These are phyloP conservation scores for Pulveroboletus sp. DNA, from an alignment of 1,284 basidiomycete genomes.

Conservation along the genomic window DNA sequence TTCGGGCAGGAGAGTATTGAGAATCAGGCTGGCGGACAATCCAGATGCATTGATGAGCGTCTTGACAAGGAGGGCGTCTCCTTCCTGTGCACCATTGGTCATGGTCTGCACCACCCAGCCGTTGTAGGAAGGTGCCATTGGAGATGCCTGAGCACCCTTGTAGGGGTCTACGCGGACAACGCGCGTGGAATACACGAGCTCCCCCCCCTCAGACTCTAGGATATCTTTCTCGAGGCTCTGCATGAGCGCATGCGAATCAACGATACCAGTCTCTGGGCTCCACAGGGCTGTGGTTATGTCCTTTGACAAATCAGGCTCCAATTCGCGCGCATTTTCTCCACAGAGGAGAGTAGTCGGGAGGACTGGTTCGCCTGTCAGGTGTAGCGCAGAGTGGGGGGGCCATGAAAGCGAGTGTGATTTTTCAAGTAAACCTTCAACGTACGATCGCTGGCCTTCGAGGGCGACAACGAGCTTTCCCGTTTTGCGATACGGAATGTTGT, in stretches of 20 bases:
- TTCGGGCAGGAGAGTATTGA: conserved; percentile 69
- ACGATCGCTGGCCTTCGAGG: conserved; percentile 59
- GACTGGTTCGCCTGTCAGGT: conserved; percentile 35
- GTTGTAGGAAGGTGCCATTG: conserved; percentile 37
- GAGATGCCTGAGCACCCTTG: conserved; percentile 25
- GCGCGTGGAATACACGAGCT: conserved; percentile 79
- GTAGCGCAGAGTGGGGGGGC: conserved; percentile 44
- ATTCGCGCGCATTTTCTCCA: conserved; percentile 67
- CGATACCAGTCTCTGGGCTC: conserved; percentile 88
- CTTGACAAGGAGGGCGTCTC: conserved; percentile 78
- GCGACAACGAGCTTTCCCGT: conserved; percentile 91
- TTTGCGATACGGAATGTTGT: conserved; percentile 70
- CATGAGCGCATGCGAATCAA: conserved; percentile 86
- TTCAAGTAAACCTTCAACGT: conserved; percentile 68
- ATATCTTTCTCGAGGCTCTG: conserved; percentile 81
- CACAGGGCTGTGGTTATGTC: conserved; percentile 76
- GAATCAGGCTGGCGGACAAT: conserved; percentile 69
- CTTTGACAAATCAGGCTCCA: conserved; percentile 82
- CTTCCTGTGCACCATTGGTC: conserved; percentile 48
- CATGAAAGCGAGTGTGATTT: conserved; percentile 60
- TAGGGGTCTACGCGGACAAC: conserved; percentile 87
- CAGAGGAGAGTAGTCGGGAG: conserved; percentile 72
- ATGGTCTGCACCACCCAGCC: conserved; percentile 77
- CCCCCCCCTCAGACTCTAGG: conserved; percentile 65
- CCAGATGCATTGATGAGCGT: conserved; percentile 90